Evolutionary conservation across 1,139 yeast genomes (phyloP).

Genomic region (Yamadazyma sp.): DNA sequence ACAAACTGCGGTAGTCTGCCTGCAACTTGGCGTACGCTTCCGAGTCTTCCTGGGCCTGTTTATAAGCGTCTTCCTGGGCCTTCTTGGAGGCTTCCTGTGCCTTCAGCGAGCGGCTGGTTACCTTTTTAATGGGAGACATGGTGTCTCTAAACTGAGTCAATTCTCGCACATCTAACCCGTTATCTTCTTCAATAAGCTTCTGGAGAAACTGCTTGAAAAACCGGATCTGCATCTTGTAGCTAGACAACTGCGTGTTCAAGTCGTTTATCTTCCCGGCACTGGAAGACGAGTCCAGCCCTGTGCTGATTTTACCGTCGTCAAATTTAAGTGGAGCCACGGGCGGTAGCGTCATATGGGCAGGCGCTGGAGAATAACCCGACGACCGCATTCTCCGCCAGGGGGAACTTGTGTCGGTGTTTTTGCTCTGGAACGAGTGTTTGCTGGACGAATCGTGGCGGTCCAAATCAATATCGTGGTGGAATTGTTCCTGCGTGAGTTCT

Average conservation of each 20-base stretch:
- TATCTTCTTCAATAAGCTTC: slow-evolving; percentile 29
- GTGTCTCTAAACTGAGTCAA: slow-evolving; percentile 23
- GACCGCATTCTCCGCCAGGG: slow-evolving; percentile 38
- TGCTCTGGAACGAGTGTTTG: slow-evolving; percentile 6
- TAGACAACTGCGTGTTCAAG: slow-evolving; percentile 37
- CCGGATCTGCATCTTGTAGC: slow-evolving; percentile 44
- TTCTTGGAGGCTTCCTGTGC: too few species aligned
- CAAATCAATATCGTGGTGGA: slow-evolving; percentile 30
- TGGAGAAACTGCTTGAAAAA: slow-evolving; percentile 44
- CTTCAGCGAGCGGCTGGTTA: slow-evolving; percentile 1
- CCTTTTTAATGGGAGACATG: slow-evolving; percentile 10
- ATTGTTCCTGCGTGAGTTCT: slow-evolving; percentile 32
- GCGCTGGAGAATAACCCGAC: slow-evolving; percentile 5
- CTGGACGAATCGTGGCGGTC: slow-evolving; percentile 8
- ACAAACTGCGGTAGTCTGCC: slow-evolving; percentile 20
- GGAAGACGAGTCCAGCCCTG: slow-evolving; percentile 9
- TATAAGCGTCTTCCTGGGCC: too few species aligned
- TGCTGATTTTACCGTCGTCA: slow-evolving; percentile 6
- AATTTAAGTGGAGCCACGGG: slow-evolving; percentile 15
- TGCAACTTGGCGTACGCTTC: slow-evolving; percentile 10
- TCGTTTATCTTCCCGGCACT: slow-evolving; percentile 13
- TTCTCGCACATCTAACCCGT: slow-evolving; percentile 23
- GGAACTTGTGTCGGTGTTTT: slow-evolving; percentile 16
- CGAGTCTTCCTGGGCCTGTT: too few species aligned
- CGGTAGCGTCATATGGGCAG: slow-evolving; percentile 5